Conservation (phyloP, 352 stramenopile species). For the Phytophthora hybrid region DNA sequence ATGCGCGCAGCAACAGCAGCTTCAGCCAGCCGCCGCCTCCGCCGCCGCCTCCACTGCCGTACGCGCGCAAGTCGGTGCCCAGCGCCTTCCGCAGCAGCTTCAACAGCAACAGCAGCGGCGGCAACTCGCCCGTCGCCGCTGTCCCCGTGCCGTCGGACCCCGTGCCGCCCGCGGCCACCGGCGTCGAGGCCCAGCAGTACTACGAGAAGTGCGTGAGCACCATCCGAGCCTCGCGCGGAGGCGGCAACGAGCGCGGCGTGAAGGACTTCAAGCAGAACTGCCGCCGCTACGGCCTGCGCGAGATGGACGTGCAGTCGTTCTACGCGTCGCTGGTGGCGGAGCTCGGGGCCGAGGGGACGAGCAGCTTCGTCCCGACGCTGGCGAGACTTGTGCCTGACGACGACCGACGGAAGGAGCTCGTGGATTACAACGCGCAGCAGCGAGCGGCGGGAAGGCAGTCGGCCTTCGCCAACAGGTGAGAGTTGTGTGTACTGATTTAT, state of each 20-base stretch:
- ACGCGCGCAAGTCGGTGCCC: conserved; percentile 29
- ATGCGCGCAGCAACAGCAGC: neutral
- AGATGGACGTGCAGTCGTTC: conserved; percentile 65
- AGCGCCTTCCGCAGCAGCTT: conserved; percentile 37
- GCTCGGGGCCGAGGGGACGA: conserved; percentile 51
- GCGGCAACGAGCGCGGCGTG: conserved; percentile 63
- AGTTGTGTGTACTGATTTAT: neutral
- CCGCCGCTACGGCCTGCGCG: conserved; percentile 55
- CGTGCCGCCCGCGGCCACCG: conserved; percentile 61
- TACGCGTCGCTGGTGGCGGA: conserved; percentile 62
- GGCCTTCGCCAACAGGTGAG: conserved; percentile 31
- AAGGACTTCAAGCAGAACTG: conserved; percentile 78
- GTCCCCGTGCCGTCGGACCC: conserved; percentile 31
- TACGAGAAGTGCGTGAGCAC: conserved; percentile 70
- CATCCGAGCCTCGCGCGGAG: conserved; percentile 57
- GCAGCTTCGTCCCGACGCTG: conserved; percentile 56
- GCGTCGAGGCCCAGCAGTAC: conserved; percentile 55
- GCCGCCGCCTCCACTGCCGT: conserved; percentile 26
- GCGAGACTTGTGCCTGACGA: conserved; percentile 67
- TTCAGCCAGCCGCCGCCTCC: neutral
- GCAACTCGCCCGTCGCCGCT: conserved; percentile 15
- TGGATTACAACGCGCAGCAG: conserved; percentile 61
- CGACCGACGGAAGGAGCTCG: conserved; percentile 51
- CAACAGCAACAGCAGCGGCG: conserved; percentile 25
- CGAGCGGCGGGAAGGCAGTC: conserved; percentile 15